Percentiles rank a stretch among this genome's conserved stretches.
phyloP scores from a whole-genome alignment of 148 eudicot species.

The Cornus controversa region DNA sequence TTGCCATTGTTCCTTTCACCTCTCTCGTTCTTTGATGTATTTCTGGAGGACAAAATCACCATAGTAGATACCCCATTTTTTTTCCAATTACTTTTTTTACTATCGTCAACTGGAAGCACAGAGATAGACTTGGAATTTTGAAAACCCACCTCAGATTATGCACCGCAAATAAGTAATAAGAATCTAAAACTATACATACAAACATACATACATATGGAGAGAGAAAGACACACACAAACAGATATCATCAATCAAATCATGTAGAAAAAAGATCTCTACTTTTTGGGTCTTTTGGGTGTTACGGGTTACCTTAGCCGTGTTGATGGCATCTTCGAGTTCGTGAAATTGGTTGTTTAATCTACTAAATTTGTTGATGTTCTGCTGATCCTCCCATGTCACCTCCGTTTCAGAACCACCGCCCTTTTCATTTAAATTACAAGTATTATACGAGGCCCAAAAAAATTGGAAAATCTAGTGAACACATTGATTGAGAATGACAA shows the following conservation, averaged over 20 bases:
- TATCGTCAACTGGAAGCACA: not conserved
- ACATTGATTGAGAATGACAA: too few species aligned
- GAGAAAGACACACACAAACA: too few species aligned
- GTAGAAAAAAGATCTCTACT: too few species aligned
- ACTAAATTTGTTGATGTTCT: constrained; percentile 88
- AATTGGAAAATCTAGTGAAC: too few species aligned
- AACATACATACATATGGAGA: too few species aligned
- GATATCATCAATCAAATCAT: too few species aligned
- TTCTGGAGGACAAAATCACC: not conserved
- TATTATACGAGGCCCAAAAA: too few species aligned
- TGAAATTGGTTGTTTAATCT: constrained; percentile 82
- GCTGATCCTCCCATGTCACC: constrained; percentile 99
- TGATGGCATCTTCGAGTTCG: constrained; percentile 87
- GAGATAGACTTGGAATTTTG: not conserved
- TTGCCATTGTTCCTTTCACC: not conserved
- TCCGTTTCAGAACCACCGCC: constrained; percentile 74
- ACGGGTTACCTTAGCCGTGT: constrained; percentile 59
- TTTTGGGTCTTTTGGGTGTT: not conserved
- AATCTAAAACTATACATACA: not conserved
- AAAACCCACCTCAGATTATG: not conserved
- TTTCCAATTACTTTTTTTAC: not conserved
- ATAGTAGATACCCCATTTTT: not conserved
- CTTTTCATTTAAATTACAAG: not conserved
- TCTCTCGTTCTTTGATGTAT: not conserved
- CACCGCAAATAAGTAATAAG: not conserved